Evolutionary conservation across 1,284 basidiomycete species (phyloP), one percentile per base, ranked within the genome.

Genomic region (Uromyces viciae-fabae): DNA sequence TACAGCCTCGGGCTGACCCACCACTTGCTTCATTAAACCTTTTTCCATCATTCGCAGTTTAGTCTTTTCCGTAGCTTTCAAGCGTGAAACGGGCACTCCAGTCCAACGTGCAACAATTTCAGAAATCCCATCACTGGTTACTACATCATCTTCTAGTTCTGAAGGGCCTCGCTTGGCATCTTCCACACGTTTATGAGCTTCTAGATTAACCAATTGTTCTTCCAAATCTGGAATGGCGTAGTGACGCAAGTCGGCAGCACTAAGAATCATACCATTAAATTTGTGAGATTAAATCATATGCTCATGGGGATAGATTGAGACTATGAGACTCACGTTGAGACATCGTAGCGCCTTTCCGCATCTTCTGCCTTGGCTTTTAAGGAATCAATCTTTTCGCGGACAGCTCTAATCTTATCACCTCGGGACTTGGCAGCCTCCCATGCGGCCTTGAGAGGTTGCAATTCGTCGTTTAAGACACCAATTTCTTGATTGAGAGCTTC

Each of bases 161-260:
- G 83, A 83, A 1, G 82, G 82, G 1, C 86, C 83, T 82, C 85
- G 83, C 83, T 87, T 82, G 58, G 84, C 85, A 58, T 85, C 85
- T 81, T 88, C 87, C 62, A 85, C 86, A 82, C 88, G 87, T 84
- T 88, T 89, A 54, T 86, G 85, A 14, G 84, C 84, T 84, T 90
- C 89, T 46, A 90, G 86, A 81, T 86, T 84, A 77, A 86, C 86
- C 81, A 98, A 89, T 71, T 91, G 91, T 77, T 88, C 86, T 85
- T 94, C 91, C n/a, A 96, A 88, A 84, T 98, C 94, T 17, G 97
- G 96, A 58, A 99, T 90, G 14, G 95, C 95, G 85, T 93, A 94
- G 87, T 95, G 97, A 77, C 92, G 91, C 82, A 98, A 88, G 86
- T 98, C 96, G 75, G 94, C 94, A 4, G 85, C 77, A 25, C 77